phyloP scores from a whole-genome alignment of 345 rosid species.

The Cardamine chenopodiifolia region DNA sequence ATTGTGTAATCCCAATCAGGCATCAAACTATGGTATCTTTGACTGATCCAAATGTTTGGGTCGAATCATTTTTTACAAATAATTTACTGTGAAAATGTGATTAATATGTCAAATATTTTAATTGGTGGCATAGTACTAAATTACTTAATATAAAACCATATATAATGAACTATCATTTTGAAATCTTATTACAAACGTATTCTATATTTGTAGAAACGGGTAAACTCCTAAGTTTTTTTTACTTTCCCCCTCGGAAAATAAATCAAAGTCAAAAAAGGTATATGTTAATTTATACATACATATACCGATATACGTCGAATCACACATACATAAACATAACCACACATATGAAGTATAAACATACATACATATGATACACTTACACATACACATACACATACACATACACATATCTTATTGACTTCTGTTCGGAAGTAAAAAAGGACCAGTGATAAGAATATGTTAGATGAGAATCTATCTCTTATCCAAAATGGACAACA shows the following conservation, averaged over 20 bases:
- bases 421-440: conserved; percentile 34
- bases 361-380: neutral
- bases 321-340: neutral
- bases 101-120: neutral
- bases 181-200: neutral
- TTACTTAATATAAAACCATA: neutral
- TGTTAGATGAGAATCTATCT: conserved; percentile 30
- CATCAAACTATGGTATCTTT: conserved; percentile 29
- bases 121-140: neutral
- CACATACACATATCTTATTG: conserved; percentile 12
- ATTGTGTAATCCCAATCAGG: conserved; percentile 24
- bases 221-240: neutral
- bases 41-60: conserved; percentile 14
- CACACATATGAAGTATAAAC: neutral
- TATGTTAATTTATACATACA: neutral
- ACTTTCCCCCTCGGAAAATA: neutral
- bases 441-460: conserved; percentile 34
- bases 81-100: conserved; percentile 3
- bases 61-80: neutral
- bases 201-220: neutral
- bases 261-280: neutral
- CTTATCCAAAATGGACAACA: conserved; percentile 32
- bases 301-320: neutral
- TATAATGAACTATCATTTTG: neutral
- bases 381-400: neutral